Evolutionary conservation across 371 early-diverging fungal genomes (phyloP).

Genomic region (Cokeromyces recurvatus): DNA sequence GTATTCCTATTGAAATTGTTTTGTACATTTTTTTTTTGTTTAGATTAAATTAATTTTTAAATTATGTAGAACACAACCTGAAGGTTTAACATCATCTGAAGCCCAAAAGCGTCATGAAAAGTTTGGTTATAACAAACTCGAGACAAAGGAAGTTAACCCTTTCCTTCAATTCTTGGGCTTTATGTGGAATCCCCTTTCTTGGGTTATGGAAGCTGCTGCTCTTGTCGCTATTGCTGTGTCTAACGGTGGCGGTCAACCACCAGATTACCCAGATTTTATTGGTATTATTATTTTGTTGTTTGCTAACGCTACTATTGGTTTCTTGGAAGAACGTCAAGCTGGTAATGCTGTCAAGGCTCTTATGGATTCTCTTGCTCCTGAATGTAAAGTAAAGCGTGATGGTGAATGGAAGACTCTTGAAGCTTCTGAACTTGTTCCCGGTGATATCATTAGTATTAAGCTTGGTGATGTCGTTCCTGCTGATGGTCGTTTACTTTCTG

Average conservation of each 20-base stretch:
- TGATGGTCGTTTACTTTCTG: slow-evolving; percentile 57
- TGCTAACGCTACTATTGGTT: slow-evolving; percentile 84
- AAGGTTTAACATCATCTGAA: slow-evolving; percentile 60
- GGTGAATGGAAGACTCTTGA: slow-evolving; percentile 52
- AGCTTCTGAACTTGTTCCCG: slow-evolving; percentile 59
- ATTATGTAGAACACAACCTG: slow-evolving; percentile 46
- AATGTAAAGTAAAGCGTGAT: slow-evolving; percentile 66
- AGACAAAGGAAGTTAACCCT: slow-evolving; percentile 73
- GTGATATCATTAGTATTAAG: slow-evolving; percentile 69
- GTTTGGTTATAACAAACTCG: slow-evolving; percentile 68
- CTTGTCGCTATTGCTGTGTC: slow-evolving; percentile 67
- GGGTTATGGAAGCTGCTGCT: slow-evolving; percentile 80
- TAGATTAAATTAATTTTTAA: too few relatives aligned
- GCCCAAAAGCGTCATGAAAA: slow-evolving; percentile 53
- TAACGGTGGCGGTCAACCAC: slow-evolving; percentile 58
- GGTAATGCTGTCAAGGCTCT: slow-evolving; percentile 74
- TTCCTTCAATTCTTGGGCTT: slow-evolving; percentile 80
- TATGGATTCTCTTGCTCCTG: slow-evolving; percentile 69
- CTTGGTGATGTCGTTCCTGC: slow-evolving; percentile 81
- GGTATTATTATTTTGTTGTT: slow-evolving; percentile 77
- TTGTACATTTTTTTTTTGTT: slow-evolving; percentile 1
- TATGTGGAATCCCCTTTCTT: slow-evolving; percentile 78
- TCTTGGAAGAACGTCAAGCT: slow-evolving; percentile 77
- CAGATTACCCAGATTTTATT: slow-evolving; percentile 81
- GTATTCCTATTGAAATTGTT: slow-evolving; percentile 7